Evolutionary conservation across 2,329 filamentous ascomycete species (phyloP).

Genomic region (Xylaria sp.): DNA sequence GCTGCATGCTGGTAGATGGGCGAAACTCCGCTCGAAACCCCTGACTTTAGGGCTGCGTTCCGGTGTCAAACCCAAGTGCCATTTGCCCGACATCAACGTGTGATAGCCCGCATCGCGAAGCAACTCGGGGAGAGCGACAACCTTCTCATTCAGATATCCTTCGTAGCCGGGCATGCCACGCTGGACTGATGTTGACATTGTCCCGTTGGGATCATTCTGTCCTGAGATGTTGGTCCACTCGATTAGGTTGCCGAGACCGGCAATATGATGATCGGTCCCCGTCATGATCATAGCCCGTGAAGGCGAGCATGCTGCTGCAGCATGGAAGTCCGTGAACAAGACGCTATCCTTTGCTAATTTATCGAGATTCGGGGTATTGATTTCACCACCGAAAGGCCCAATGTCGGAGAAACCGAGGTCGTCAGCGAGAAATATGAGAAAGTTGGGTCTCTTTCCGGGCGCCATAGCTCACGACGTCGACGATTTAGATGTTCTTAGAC

Average conservation of each 20-base stretch:
- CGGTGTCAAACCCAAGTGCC: constrained; percentile 69
- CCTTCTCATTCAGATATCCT: constrained; percentile 69
- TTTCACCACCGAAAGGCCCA: constrained; percentile 68
- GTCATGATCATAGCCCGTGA: constrained; percentile 74
- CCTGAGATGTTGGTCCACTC: constrained; percentile 58
- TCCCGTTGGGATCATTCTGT: constrained; percentile 49
- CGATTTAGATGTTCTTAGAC: background rate
- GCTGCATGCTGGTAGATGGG: constrained; percentile 68
- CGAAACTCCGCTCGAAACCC: constrained; percentile 69
- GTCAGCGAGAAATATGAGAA: constrained; percentile 68
- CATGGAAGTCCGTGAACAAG: constrained; percentile 72
- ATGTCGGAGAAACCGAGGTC: constrained; percentile 70
- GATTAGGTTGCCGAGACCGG: constrained; percentile 67
- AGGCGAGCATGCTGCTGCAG: constrained; percentile 72
- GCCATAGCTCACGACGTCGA: constrained; percentile 36
- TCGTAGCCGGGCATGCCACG: constrained; percentile 70
- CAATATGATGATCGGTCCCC: constrained; percentile 70
- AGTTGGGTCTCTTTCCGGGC: constrained; percentile 61
- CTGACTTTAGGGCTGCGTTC: constrained; percentile 65
- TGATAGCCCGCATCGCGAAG: constrained; percentile 68
- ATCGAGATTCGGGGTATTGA: constrained; percentile 68
- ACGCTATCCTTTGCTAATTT: constrained; percentile 61
- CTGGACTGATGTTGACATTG: constrained; percentile 54
- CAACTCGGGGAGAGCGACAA: constrained; percentile 67
- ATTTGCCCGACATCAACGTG: constrained; percentile 71